Base-by-base conservation (phyloP, 768 basidiomycete species). In the Pisolithus tinctorius region DNA sequence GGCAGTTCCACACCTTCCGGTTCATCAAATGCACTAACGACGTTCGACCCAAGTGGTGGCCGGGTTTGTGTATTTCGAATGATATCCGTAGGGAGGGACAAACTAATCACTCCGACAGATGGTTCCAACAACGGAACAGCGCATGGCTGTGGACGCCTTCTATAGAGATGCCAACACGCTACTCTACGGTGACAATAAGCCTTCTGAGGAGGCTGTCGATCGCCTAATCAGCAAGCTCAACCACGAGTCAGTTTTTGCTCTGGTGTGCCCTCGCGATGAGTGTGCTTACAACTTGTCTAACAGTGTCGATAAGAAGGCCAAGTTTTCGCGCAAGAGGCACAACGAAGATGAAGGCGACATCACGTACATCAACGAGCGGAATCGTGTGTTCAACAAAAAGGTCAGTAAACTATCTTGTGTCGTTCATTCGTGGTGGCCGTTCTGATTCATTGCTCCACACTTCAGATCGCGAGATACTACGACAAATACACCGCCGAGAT, bases 311-410 rank as follows among this genome's bases (percentile, higher is more conserved):
- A 89, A 91, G 74, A 87, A 90, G 67, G 76, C 80, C 63, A 93
- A 88, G 63, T 91, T 92, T 72, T 93, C 89, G 38, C 79, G 93
- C 57, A 95, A 95, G 71, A 81, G 78, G 58, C 80, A 74, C 66
- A 93, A 95, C 73, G 93, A 97, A 61, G 89, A 90, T 47, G 87
- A 94, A 54, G 93, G 90, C 49, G 94, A 97, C 59, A 89, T 99
- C 68, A 98, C 93, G 5, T 99, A 98, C 66, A 99, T 99, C 80
- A 99, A 99, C 76, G 92, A 98, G 69, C 86, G 88, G 69, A 94
- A 97, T 69, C 82, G 92, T 56, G 93, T 96, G 43, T 98, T 96
- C 79, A 96, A 81, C 20, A 20, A 20, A 20, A 20, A 20, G 20
- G 20, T 20, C 20, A 2, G 20, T 20, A 20, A 20, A 20, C 20